Base-by-base conservation (phyloP, 2,329 filamentous ascomycete genomes). In the Fusarium hostae region DNA sequence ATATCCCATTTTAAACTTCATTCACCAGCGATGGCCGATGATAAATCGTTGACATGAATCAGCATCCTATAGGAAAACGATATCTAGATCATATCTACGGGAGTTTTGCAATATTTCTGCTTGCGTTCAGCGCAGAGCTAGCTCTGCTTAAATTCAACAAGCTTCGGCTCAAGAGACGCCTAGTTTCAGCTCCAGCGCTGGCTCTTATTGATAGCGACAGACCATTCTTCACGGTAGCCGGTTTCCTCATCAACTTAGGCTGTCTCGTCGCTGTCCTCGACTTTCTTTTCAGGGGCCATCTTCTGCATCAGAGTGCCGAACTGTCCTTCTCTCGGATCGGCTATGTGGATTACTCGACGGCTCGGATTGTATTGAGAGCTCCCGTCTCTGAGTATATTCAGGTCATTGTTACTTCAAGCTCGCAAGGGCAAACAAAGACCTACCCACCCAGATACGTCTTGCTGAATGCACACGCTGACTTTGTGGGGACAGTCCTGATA, bases 371-470 rank as follows among this genome's bases (percentile, higher is more conserved):
- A 3, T 26, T 58, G 43, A 51, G 43, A 9, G 32, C 34, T 10
- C 43, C 32, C 2, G 20, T 30, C 9, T 39, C 34, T 30, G 43
- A 39, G 1, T 32, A 39, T 32, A 24, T 50, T 6, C 15, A 58
- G 32, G 22, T 58, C 8, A 50, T 3, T 3, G 24, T 58, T 1
- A 24, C 41, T 6, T 3, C 52, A 4, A 8, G 0, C 4, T 34
- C 2, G 22, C 6, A 4, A 0, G 32, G 3, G 4, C 2, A 30
- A 15, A 2, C 7, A 1, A 11, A 37, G 12, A 10, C 9, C 2
- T 2, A 12, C 3, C 7, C 20, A 16, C 15, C 12, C 0, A 9
- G 16, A 9, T 34, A 24, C 0, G 9, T 37, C 9, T 15, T 20
- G 0, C 6, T 58, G 2, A 15, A 4, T 11, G 12, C 6, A 2